Evolutionary conservation across 768 basidiomycete species (phyloP).

Genomic region (Leccinum truebloodii): DNA sequence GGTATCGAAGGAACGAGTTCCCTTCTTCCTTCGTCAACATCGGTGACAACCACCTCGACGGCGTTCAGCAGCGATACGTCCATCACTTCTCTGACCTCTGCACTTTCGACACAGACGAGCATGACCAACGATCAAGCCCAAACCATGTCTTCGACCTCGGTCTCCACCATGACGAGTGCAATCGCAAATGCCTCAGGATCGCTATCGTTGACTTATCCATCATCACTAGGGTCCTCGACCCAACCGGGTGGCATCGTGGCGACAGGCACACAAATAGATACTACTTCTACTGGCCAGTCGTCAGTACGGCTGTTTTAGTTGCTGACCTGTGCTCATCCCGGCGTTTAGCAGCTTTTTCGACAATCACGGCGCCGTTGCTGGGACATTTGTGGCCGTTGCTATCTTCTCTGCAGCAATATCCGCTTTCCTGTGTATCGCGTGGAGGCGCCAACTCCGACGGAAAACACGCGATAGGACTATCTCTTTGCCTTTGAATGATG

Average conservation of each 20-base stretch:
- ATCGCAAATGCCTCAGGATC: slow-evolving; percentile 42
- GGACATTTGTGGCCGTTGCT: slow-evolving; percentile 71
- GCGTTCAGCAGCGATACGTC: background rate
- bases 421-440: slow-evolving; percentile 41
- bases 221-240: slow-evolving; percentile 47
- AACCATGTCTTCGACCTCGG: slow-evolving; percentile 40
- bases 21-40: slow-evolving; percentile 1
- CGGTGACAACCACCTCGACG: background rate
- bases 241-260: slow-evolving; percentile 44
- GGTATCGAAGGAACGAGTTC: background rate
- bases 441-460: slow-evolving; percentile 41
- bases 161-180: slow-evolving; percentile 39
- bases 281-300: slow-evolving; percentile 21
- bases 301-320: slow-evolving; percentile 21
- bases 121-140: slow-evolving; percentile 40
- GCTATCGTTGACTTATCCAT: slow-evolving; percentile 40
- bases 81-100: background rate
- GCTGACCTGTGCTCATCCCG: slow-evolving; percentile 1
- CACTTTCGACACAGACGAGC: slow-evolving; percentile 35
- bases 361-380: slow-evolving; percentile 69
- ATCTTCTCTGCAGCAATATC: slow-evolving; percentile 50
- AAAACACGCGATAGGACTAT: slow-evolving; percentile 36
- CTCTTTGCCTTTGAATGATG: slow-evolving; percentile 32
- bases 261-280: slow-evolving; percentile 47
- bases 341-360: slow-evolving; percentile 53